phyloP scores from a whole-genome alignment of 2,329 filamentous ascomycete genomes.

The Pseudogymnoascus sp. region DNA sequence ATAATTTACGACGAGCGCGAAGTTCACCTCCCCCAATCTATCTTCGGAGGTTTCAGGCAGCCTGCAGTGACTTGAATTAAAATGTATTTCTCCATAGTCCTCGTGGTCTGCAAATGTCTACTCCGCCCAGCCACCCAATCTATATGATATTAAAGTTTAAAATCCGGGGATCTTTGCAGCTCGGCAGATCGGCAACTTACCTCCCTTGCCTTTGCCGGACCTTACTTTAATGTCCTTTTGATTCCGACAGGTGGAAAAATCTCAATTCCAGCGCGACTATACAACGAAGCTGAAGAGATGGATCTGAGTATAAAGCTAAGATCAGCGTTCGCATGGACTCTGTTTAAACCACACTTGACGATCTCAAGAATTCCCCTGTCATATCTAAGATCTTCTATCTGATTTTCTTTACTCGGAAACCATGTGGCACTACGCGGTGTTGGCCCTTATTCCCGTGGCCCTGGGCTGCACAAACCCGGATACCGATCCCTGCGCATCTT shows the following conservation, averaged over 20 bases:
- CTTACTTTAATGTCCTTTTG: background rate
- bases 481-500: background rate
- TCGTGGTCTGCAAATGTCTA: background rate
- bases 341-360: background rate
- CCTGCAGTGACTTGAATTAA: background rate
- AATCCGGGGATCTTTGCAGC: background rate
- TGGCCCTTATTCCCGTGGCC: background rate
- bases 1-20: background rate
- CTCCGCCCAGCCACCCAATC: background rate
- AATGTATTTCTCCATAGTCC: background rate
- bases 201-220: background rate
- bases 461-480: background rate
- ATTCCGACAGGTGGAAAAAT: conserved; percentile 6
- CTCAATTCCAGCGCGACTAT: background rate
- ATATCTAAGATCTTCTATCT: background rate
- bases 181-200: background rate
- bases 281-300: background rate
- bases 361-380: background rate
- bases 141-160: background rate
- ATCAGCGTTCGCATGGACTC: conserved; percentile 2
- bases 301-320: background rate
- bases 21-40: background rate
- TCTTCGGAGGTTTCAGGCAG: background rate
- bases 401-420: conserved; percentile 1
- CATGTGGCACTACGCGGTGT: background rate